Conservation (phyloP, 139 green algal species). For the Chlamydomonas eustigma region DNA sequence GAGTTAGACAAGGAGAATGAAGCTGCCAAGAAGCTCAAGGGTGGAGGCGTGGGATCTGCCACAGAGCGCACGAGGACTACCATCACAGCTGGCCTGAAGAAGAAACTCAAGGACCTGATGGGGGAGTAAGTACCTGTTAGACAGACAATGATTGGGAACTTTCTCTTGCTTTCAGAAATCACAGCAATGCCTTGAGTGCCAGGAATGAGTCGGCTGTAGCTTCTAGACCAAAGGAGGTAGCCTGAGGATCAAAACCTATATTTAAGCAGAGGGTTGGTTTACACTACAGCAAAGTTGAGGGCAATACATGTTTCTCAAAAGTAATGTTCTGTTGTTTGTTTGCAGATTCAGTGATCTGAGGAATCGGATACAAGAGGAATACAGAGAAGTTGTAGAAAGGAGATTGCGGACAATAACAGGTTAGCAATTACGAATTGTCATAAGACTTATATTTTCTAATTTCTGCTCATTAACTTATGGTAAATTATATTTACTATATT, state of each 20-base stretch:
- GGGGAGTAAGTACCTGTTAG: constrained; percentile 75
- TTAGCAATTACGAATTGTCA: not conserved
- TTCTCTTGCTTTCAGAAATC: no score
- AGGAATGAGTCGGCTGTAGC: no score
- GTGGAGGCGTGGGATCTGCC: constrained; percentile 56
- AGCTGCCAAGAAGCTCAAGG: constrained; percentile 40
- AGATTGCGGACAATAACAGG: constrained; percentile 85
- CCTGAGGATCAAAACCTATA: no score
- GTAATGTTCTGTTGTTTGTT: no score
- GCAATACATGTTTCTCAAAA: no score
- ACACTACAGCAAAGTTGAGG: no score
- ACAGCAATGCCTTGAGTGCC: no score
- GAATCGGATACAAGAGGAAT: constrained; percentile 63
- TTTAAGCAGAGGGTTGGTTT: no score
- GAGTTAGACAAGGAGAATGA: constrained; percentile 79
- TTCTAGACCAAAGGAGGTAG: no score
- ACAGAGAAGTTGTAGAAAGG: constrained; percentile 88
- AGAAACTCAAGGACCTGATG: constrained; percentile 95
- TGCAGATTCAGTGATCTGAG: constrained; percentile 70
- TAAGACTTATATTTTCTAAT: not conserved
- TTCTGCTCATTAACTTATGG: no score
- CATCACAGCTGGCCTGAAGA: constrained; percentile 87
- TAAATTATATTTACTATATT: no score
- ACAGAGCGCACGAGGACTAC: constrained; percentile 87
- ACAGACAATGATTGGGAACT: no score